Evolutionary conservation across 148 eudicot genomes (phyloP), one percentile per base, ranked within the genome.

Genomic region (Cornus suecica): DNA sequence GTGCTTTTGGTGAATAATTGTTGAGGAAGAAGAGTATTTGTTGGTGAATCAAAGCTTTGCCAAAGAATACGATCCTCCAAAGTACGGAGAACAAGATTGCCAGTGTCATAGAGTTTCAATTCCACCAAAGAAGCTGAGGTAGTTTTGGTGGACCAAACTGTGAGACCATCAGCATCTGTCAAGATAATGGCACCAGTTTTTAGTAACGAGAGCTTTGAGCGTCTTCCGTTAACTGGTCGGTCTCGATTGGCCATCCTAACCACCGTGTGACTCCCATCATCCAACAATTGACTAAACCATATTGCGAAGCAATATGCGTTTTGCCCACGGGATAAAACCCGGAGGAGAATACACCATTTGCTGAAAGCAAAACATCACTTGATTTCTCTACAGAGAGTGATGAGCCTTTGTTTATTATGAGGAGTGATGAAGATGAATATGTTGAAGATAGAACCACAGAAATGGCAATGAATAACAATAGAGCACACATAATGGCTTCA

Each of bases 11-110:
- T 80, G 10, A 86, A 29, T 24, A 18, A 10, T 41, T 83, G 88
- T 8, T 56, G 48, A 48, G 82, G 88, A 65, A 85, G 86, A 66
- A 85, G 70, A 54, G 88, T 85, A 78, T 85, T 42, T 15, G 76
- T 63, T 4, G 76, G 68, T 25, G 64, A 62, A 34, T 73, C 76
- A 63, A 73, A 63, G 48, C 68, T 73, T 28, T 73, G 51, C 52
- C 52, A 73, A 4, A 73, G 25, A 3, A 61, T 9, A 2, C 10
- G 3, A 0, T n/a, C 62, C 37, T 61, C 52, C 18, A 16, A 23
- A 25, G 0, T 61, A 8, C 24, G 58, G 7, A 60, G 14, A 20
- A 73, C 27, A 37, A 69, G n/a, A 23, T 13, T 70, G 26, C 73
- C 66, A 13, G 67, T 60, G n/a, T 73, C 20, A 7, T 18, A 65